Conservation (phyloP, 2,329 filamentous ascomycete species). For the Neoarthrinium moseri region DNA sequence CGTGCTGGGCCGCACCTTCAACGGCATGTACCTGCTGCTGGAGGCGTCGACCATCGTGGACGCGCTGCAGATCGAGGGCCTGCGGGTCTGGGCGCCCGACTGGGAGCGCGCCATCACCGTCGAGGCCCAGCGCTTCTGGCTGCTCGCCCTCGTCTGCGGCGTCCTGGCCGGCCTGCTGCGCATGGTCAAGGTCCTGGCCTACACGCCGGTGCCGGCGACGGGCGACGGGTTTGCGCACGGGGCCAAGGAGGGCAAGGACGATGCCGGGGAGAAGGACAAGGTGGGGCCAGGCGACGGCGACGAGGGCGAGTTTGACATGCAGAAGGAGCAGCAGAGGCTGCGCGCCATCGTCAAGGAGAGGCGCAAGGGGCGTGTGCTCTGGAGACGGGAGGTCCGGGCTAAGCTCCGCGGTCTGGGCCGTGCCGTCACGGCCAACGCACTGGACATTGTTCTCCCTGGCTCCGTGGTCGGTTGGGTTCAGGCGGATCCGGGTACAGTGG, state of each 20-base stretch:
- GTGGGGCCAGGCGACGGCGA: constrained; percentile 6
- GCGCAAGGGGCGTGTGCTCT: constrained; percentile 29
- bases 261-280: constrained; percentile 19
- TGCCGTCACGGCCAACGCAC: constrained; percentile 52
- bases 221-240: constrained; percentile 26
- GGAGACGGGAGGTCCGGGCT: constrained; percentile 26
- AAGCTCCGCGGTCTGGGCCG: constrained; percentile 38
- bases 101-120: constrained; percentile 45
- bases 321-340: constrained; percentile 35
- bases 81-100: constrained; percentile 53
- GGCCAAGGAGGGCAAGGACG: constrained; percentile 3
- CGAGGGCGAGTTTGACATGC: constrained; percentile 14
- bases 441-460: constrained; percentile 64
- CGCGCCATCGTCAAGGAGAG: constrained; percentile 29
- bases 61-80: constrained; percentile 37
- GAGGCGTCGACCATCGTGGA: constrained; percentile 64
- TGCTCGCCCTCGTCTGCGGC: constrained; percentile 57
- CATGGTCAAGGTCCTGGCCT: constrained; percentile 35
- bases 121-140: constrained; percentile 70
- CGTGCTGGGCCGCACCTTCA: constrained; percentile 54
- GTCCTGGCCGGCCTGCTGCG: constrained; percentile 41
- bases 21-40: constrained; percentile 66
- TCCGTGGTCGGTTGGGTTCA: constrained; percentile 59
- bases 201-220: constrained; percentile 31
- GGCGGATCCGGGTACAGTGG: constrained; percentile 50